A percentile compares a stretch with the other conserved stretches of the same genome.
Conservation (phyloP, 148 eudicot species). For the Hydrangea macrophylla region DNA sequence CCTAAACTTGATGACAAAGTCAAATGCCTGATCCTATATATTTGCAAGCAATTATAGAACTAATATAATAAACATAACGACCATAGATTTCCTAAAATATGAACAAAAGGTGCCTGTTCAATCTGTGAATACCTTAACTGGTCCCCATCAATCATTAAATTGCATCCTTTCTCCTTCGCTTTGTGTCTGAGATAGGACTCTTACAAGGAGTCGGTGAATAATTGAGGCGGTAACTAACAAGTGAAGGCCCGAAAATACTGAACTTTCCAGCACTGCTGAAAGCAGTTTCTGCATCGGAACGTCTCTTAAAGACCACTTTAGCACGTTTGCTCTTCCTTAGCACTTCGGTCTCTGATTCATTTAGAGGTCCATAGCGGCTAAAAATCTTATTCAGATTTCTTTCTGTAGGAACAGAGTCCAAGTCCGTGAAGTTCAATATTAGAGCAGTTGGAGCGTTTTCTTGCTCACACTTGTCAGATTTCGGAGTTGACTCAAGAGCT, state of each 20-base stretch:
- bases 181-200: conserved; percentile 26
- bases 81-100: not conserved
- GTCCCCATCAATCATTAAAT: conserved; percentile 16
- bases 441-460: conserved; percentile 52
- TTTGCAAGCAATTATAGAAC: conserved; percentile 12
- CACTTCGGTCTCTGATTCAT: conserved; percentile 52
- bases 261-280: conserved; percentile 76
- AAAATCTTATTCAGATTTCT: conserved; percentile 52
- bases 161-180: conserved; percentile 33
- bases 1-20: not conserved
- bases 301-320: conserved; percentile 64
- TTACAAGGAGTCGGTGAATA: conserved; percentile 36
- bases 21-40: conserved; percentile 15
- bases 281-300: conserved; percentile 71
- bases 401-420: conserved; percentile 61
- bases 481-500: not conserved
- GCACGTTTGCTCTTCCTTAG: conserved; percentile 54
- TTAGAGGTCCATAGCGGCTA: conserved; percentile 53
- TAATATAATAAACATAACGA: conserved; percentile 2
- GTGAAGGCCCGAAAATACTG: conserved; percentile 62
- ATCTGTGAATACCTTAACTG: conserved; percentile 4
- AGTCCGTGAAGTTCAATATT: conserved; percentile 52
- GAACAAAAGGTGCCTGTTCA: not conserved
- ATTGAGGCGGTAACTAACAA: conserved; percentile 57
- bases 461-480: conserved; percentile 19